Base-by-base conservation (phyloP, 2,329 filamentous ascomycete species). In the Lomentospora prolificans region DNA sequence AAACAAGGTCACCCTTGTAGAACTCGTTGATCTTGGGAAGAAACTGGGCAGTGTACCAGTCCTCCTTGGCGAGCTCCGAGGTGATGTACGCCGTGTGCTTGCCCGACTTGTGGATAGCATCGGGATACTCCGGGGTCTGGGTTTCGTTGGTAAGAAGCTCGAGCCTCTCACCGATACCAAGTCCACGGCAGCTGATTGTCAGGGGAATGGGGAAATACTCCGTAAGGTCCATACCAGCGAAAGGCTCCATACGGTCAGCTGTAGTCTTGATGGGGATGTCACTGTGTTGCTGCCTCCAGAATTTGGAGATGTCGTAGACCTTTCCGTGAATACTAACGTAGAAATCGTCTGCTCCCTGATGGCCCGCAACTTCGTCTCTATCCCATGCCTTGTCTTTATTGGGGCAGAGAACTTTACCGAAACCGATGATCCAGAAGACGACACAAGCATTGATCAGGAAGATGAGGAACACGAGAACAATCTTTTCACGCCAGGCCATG, bases 401-500 rank as follows among this genome's bases (percentile, higher is more conserved):
- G 12, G 94, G 94, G 66, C 94, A 99, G 3, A 97, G 76, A 1
- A 99, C 69, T 56, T 80, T 82, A 31, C 92, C 91, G 63, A 99
- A 94, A 39, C 73, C 82, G 60, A 96, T 80, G 63, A 99, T 96
- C 80, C 90, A 96, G 73, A 99, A 99, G 57, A 96, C 77, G 59
- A 99, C 81, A 27, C 81, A 66, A 39, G 67, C 90, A 70, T 99
- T 99, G 61, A 95, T 71, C 10, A 99, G 64, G 28, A 88, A 67
- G 62, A 99, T 97, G 54, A 96, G 64, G 57, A 88, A 75, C 50
- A 91, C 84, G 9, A 99, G 75, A 0, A 94, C 86, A 9, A 99
- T 53, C 71, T 99, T 99, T 66, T 99, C 94, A 70, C 94, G 82
- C 94, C 94, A 99, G 0, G 94, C 94, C 82, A 96, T 88, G 25